Evolutionary conservation across 208 protist species (phyloP), one percentile per base, ranked within the genome.

Genomic region (Leptomonas pyrrhocoris): DNA sequence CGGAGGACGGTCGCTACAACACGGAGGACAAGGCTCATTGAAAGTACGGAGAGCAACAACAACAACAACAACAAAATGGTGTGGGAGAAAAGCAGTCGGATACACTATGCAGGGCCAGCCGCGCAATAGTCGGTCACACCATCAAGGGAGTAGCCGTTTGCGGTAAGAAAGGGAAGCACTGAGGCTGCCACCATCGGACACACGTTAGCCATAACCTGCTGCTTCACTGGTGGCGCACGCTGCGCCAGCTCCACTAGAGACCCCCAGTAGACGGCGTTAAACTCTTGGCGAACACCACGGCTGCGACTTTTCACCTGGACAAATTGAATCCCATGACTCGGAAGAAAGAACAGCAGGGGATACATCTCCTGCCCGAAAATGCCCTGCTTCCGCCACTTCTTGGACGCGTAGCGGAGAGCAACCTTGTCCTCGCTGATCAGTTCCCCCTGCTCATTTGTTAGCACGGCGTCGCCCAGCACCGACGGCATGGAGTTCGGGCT

Each of bases 281-380:
- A 77, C 63, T 77, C 72, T 23, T 48, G 18, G 0, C 64, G 63
- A n/a, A 71, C 49, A 23, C 65, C 65, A 25, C 72, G 63, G n/a
- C 9, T 34, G 16, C 27, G 27, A 13, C 42, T 48, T 18, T 31
- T 3, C 16, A 65, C 61, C 8, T 60, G 23, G 15, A 68, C 25
- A 18, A 36, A 18, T 1, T 30, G 31, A 5, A 67, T 28, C 0
- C 13, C 19, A 8, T 50, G 30, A n/a, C 30, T n/a, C 0, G 30
- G 28, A 6, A 77, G 13, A 9, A 69, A 49, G 60, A 81, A 83
- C 1, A 86, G 59, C 2, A 82, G 48, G 7, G 84, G 84, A 60
- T 84, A 90, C 45, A 90, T 68, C 64, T 90, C 78, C 62, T 90
- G 84, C 4, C 84, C 81, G 0, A 5, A 23, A 18, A 84, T 61